These are phyloP conservation scores for Plasmodium vivax DNA, from an alignment of 169 alveolate genomes.

Conservation along the genomic window DNA sequence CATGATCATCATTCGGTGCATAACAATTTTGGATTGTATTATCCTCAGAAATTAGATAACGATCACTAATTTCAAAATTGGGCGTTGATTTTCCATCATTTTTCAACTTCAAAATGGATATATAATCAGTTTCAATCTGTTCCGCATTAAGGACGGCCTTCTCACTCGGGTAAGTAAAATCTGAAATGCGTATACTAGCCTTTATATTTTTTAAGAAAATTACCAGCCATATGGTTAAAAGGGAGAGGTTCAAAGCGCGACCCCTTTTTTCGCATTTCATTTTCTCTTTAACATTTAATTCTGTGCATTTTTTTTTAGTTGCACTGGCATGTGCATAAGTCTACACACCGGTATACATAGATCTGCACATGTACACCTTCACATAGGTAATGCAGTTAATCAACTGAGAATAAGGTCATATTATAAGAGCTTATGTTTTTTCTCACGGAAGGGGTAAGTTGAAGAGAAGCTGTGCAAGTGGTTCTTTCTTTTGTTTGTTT, in stretches of 20 bases:
- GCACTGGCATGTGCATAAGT: constrained; percentile 6
- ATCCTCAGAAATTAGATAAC: constrained; percentile 32
- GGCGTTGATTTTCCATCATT: background rate
- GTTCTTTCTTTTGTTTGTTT: background rate
- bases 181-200: constrained; percentile 34
- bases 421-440: constrained; percentile 14
- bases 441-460: background rate
- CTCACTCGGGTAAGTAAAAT: constrained; percentile 26
- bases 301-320: background rate
- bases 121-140: constrained; percentile 34
- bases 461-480: background rate
- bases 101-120: constrained; percentile 15
- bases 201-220: constrained; percentile 24
- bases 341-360: background rate
- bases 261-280: constrained; percentile 9
- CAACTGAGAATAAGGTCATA: background rate
- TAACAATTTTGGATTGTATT: constrained; percentile 16
- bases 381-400: background rate
- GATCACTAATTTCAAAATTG: constrained; percentile 31
- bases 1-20: background rate
- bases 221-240: constrained; percentile 18
- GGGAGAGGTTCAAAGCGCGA: background rate
- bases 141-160: constrained; percentile 1
- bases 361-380: background rate
- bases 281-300: constrained; percentile 23